Evolutionary conservation across 805 yeast genomes (phyloP).

Genomic region (Spathaspora girioi): DNA sequence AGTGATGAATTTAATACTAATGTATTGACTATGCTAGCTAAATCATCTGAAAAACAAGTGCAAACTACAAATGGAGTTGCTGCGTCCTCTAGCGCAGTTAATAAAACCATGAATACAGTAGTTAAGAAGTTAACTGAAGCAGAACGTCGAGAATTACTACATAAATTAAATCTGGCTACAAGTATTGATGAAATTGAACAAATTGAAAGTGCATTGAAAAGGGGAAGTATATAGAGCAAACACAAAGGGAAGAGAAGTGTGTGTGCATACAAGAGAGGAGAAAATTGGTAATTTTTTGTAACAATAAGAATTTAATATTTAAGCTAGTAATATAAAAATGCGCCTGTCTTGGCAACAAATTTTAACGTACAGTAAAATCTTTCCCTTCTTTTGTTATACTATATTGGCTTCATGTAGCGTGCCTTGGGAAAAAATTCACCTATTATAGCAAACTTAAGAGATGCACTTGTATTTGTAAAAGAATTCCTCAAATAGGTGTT

Average conservation of each 20-base stretch:
- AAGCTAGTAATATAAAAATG: too few species aligned
- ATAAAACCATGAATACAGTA: constrained; percentile 28
- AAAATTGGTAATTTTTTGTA: too few species aligned
- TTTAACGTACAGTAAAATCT: too few species aligned
- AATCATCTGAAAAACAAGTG: neutral
- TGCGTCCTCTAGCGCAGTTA: neutral
- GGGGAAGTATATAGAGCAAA: constrained; percentile 5
- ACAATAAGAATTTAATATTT: too few species aligned
- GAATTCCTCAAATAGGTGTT: neutral
- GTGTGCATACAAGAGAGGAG: too few species aligned
- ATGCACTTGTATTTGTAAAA: too few species aligned
- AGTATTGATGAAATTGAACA: constrained; percentile 72
- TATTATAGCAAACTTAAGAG: neutral
- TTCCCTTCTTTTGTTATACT: too few species aligned
- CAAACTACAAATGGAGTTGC: neutral
- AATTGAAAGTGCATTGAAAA: constrained; percentile 53
- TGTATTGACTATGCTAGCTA: constrained; percentile 3
- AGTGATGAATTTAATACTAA: constrained; percentile 1
- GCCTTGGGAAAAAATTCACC: neutral
- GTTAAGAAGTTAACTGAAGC: constrained; percentile 49
- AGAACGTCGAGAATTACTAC: constrained; percentile 49
- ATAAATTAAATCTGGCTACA: constrained; percentile 57
- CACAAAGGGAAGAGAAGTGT: neutral
- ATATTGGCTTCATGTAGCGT: neutral
- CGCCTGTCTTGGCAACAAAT: neutral